phyloP scores from a whole-genome alignment of 2,329 filamentous ascomycete species.

The Tolypocladium nubicola region DNA sequence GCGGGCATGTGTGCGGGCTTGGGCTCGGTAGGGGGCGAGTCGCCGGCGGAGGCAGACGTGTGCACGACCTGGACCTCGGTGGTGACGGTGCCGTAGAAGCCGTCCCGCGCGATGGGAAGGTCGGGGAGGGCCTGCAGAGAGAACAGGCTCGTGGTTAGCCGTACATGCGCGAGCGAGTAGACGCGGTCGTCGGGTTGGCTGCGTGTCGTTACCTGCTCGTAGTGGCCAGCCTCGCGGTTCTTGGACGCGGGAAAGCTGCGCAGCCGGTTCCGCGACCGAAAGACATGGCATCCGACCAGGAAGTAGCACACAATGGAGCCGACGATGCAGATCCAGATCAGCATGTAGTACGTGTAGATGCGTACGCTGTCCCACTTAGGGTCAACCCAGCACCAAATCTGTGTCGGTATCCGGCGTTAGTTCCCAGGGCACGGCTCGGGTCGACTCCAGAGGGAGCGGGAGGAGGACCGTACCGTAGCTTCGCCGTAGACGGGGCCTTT shows the following conservation, averaged over 20 bases:
- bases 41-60: conserved; percentile 7
- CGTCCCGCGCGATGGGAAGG: conserved; percentile 7
- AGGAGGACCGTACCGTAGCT: conserved; percentile 35
- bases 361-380: conserved; percentile 42
- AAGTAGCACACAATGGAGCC: conserved; percentile 44
- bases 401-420: neutral
- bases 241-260: conserved; percentile 37
- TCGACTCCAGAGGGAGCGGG: neutral
- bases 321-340: conserved; percentile 49
- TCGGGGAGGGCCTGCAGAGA: neutral
- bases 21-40: conserved; percentile 10
- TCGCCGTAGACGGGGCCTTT: conserved; percentile 40
- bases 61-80: conserved; percentile 39
- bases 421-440: neutral
- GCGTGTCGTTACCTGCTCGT: conserved; percentile 20
- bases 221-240: conserved; percentile 13
- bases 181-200: neutral
- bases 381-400: conserved; percentile 56
- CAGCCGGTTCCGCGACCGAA: conserved; percentile 44
- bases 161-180: no score
- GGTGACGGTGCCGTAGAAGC: conserved; percentile 39
- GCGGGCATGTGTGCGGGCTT: conserved; percentile 9
- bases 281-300: conserved; percentile 48
- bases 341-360: conserved; percentile 51
- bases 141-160: neutral